A percentile compares a stretch with the other conserved stretches of the same genome.
Evolutionary conservation across 768 basidiomycete species (phyloP).

Genomic region (Suillus paluster): DNA sequence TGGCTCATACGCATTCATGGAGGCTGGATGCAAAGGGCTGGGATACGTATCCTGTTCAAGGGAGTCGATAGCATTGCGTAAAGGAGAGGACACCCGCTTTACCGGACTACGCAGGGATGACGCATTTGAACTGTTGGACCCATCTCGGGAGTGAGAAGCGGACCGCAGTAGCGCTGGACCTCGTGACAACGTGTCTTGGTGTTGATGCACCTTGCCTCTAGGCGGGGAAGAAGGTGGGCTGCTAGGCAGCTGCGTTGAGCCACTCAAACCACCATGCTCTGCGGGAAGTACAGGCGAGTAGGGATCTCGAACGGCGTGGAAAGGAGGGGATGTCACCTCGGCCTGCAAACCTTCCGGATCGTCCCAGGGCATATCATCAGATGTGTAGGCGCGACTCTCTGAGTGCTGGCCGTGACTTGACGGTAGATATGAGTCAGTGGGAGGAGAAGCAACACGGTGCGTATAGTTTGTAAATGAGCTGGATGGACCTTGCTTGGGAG

Average conservation of each 20-base stretch:
- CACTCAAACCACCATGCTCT: neutral
- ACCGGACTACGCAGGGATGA: slow-evolving; percentile 17
- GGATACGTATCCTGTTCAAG: slow-evolving; percentile 6
- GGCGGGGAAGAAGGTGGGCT: slow-evolving; percentile 8
- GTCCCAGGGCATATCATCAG: slow-evolving; percentile 22
- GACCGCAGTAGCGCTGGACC: slow-evolving; percentile 8
- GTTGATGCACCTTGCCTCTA: slow-evolving; percentile 8
- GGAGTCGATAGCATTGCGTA: slow-evolving; percentile 15
- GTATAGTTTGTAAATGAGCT: neutral
- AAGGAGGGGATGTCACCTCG: neutral
- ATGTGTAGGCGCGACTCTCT: slow-evolving; percentile 12
- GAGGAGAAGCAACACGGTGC: neutral
- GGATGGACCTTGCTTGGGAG: slow-evolving; percentile 8
- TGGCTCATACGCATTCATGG: slow-evolving; percentile 11
- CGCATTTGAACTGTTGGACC: slow-evolving; percentile 14
- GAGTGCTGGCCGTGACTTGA: slow-evolving; percentile 6
- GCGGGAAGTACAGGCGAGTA: neutral
- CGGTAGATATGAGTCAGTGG: neutral
- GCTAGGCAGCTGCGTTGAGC: neutral
- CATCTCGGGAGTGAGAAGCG: slow-evolving; percentile 14
- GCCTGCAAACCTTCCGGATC: slow-evolving; percentile 16
- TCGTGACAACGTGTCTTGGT: slow-evolving; percentile 8
- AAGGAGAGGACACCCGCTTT: slow-evolving; percentile 18
- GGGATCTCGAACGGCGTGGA: neutral
- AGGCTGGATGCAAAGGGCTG: neutral